Base-by-base conservation (phyloP, 352 stramenopile species). In the Thraustochytrium sp. region DNA sequence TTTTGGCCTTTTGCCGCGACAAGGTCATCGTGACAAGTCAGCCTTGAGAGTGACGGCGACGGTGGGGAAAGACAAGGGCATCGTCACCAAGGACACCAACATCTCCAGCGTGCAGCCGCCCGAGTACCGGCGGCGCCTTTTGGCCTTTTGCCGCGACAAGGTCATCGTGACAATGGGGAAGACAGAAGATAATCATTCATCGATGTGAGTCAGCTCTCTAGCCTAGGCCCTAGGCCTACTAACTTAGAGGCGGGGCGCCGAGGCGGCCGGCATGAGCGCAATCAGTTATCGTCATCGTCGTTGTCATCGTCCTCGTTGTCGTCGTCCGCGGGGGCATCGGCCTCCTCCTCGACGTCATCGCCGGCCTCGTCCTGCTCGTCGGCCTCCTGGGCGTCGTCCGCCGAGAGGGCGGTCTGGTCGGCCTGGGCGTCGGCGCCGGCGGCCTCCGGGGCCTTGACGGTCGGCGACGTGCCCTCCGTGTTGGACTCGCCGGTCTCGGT, bases 51-150 rank as follows among this genome's bases (percentile, higher is more conserved):
- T n/a, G n/a, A n/a, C n/a, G n/a, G n/a, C n/a, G n/a, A n/a, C n/a
- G n/a, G n/a, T n/a, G n/a, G n/a, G n/a, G n/a, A n/a, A n/a, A n/a
- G 53, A 68, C 1, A 51, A 56, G 9, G 37, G 37, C 26, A 55
- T 82, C 18, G n/a, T n/a, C 9, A 53, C n/a, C 38, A 31, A 29
- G 42, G 74, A 82, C 55, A 51, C 74, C 23, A 82, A 82, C 44
- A 82, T 82, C 31, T 82, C 74, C 9, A 82, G 74, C 54, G 54
- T 82, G 23, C 29, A 75, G 26, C 74, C 74, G 13, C n/a, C 29
- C 2, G 74, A 11, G 49, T 82, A 82, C 46, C 74, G 74, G 5
- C n/a, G 26, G 21, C 51, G 74, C 1, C 51, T 82, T 16, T n/a
- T 82, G 2, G 49, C 21, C n/a, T 82, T 82, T 55, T 51, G 21